Evolutionary conservation across 2,329 filamentous ascomycete species (phyloP).

Genomic region (Coniochaeta hoffmannii): DNA sequence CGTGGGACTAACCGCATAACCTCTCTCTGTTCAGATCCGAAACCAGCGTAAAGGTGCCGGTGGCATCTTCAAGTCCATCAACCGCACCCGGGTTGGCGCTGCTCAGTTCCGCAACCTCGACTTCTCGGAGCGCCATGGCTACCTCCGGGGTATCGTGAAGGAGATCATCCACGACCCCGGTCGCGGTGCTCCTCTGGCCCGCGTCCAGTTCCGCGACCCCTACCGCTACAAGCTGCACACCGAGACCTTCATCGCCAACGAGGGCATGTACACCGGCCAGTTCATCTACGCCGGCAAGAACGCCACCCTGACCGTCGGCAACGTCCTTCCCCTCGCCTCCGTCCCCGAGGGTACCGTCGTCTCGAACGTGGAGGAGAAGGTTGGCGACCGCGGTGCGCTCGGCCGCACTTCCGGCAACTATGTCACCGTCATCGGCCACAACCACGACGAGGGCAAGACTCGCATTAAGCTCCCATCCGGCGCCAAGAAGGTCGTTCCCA

Average conservation of each 20-base stretch:
- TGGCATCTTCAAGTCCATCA: constrained; percentile 56
- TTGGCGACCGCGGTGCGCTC: constrained; percentile 91
- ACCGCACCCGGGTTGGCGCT: constrained; percentile 88
- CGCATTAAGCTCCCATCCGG: constrained; percentile 98
- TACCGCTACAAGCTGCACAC: constrained; percentile 97
- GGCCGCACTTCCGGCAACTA: constrained; percentile 99
- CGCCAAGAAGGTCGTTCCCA: constrained; percentile 98
- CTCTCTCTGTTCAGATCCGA: constrained; percentile 40
- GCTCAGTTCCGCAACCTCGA: constrained; percentile 95
- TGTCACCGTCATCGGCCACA: constrained; percentile 95
- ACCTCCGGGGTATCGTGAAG: constrained; percentile 95
- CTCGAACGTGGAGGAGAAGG: constrained; percentile 98
- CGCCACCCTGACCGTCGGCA: constrained; percentile 91
- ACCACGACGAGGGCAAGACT: constrained; percentile 98
- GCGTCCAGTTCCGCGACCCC: constrained; percentile 93
- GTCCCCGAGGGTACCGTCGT: constrained; percentile 99
- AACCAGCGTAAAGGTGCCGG: constrained; percentile 57
- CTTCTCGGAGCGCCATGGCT: constrained; percentile 94
- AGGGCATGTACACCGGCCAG: constrained; percentile 99
- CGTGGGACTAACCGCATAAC: constrained; percentile 12
- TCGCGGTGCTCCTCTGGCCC: constrained; percentile 95
- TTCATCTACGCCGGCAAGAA: constrained; percentile 99
- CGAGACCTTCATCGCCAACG: constrained; percentile 99
- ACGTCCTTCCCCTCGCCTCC: constrained; percentile 88
- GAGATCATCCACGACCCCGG: constrained; percentile 99